phyloP scores from a whole-genome alignment of 495 filamentous ascomycete species.

The Penicillium macrosclerotiorum region DNA sequence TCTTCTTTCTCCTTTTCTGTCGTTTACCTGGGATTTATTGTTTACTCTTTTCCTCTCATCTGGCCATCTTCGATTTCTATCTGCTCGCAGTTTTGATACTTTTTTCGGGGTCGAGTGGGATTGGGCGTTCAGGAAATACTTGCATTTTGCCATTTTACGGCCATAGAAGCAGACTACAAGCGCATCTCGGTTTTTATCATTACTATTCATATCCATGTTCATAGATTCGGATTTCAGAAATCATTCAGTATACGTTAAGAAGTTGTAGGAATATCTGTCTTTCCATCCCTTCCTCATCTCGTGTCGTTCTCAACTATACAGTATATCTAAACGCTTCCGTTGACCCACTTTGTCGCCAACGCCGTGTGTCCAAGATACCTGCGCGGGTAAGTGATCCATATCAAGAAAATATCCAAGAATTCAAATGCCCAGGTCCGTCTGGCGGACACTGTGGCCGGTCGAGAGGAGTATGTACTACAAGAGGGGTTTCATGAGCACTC shows the following conservation, averaged over 20 bases:
- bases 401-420: conserved; percentile 2
- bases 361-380: neutral
- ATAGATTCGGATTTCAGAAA: neutral
- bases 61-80: neutral
- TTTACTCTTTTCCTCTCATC: neutral
- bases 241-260: neutral
- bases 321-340: neutral
- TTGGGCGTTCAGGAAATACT: neutral
- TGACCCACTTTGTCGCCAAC: neutral
- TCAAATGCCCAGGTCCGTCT: conserved; percentile 8
- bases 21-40: neutral
- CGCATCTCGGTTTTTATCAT: no score
- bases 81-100: no score
- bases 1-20: conserved; percentile 4
- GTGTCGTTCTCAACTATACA: neutral
- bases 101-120: no score
- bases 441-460: conserved; percentile 4
- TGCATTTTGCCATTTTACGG: neutral
- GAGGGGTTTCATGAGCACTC: neutral
- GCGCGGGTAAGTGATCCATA: conserved; percentile 1
- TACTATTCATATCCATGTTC: neutral
- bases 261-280: neutral
- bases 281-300: neutral
- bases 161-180: neutral
- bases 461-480: neutral